Conservation (phyloP, 768 basidiomycete species). For the Lactarius indigo region DNA sequence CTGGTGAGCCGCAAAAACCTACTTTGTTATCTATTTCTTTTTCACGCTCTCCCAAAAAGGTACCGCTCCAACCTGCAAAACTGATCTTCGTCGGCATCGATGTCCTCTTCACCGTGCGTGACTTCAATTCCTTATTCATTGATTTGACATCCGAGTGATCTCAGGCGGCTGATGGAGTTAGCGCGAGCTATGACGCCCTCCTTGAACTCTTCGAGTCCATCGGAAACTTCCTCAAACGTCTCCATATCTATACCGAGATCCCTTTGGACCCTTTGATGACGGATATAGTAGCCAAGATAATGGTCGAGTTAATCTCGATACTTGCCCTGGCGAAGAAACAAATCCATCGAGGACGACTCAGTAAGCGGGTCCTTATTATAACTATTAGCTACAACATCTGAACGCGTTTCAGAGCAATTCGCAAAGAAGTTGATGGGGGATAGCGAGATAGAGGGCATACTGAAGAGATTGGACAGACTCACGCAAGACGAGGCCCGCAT, state of each 20-base stretch:
- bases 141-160: neutral
- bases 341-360: neutral
- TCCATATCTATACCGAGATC: neutral
- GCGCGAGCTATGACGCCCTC: neutral
- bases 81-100: neutral
- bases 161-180: neutral
- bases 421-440: neutral
- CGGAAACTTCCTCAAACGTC: conserved; percentile 6
- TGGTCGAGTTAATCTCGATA: neutral
- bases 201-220: conserved; percentile 3
- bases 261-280: neutral
- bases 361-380: neutral
- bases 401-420: neutral
- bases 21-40: too few species aligned
- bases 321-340: neutral
- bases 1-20: neutral
- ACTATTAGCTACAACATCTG: neutral
- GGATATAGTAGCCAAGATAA: neutral
- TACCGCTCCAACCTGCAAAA: neutral
- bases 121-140: neutral
- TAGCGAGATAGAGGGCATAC: neutral
- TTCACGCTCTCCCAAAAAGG: neutral
- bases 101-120: neutral
- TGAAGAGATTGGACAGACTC: neutral
- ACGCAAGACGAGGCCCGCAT: neutral